Percentiles rank a stretch among this genome's conserved stretches.
Evolutionary conservation across 495 filamentous ascomycete species (phyloP).

Genomic region (Viridothelium virens): DNA sequence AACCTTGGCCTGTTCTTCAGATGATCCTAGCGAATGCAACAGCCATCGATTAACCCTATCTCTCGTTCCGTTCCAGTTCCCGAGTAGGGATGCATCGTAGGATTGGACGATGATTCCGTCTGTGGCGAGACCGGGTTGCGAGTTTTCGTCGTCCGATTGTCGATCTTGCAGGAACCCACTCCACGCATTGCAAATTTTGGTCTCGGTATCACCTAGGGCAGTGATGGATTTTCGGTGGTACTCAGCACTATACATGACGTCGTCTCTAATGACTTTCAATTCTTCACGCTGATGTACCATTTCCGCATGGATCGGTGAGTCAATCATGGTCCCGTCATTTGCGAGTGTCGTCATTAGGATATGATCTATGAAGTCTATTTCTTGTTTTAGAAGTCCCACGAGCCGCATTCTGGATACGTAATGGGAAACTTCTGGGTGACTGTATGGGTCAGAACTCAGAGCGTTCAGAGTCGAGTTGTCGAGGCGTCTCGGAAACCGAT

Average conservation of each 20-base stretch:
- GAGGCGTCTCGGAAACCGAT: background rate
- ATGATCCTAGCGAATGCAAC: background rate
- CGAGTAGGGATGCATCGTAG: constrained; percentile 1
- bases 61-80: background rate
- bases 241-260: background rate
- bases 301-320: background rate
- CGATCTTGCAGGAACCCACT: background rate
- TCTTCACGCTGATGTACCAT: background rate
- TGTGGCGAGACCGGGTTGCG: background rate
- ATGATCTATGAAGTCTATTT: constrained; percentile 3
- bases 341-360: background rate
- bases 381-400: background rate
- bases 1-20: constrained; percentile 3
- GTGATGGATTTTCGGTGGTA: constrained; percentile 1
- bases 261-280: background rate
- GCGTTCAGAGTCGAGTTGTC: background rate
- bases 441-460: background rate
- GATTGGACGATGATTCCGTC: background rate
- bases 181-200: background rate
- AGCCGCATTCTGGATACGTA: constrained; percentile 5
- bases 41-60: constrained; percentile 8
- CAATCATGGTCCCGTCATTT: background rate
- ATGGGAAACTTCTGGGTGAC: background rate
- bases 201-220: background rate
- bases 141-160: background rate